Percentiles rank a stretch among this genome's conserved stretches.
Evolutionary conservation across 495 filamentous ascomycete species (phyloP).

Genomic region (Talaromyces borbonicus): DNA sequence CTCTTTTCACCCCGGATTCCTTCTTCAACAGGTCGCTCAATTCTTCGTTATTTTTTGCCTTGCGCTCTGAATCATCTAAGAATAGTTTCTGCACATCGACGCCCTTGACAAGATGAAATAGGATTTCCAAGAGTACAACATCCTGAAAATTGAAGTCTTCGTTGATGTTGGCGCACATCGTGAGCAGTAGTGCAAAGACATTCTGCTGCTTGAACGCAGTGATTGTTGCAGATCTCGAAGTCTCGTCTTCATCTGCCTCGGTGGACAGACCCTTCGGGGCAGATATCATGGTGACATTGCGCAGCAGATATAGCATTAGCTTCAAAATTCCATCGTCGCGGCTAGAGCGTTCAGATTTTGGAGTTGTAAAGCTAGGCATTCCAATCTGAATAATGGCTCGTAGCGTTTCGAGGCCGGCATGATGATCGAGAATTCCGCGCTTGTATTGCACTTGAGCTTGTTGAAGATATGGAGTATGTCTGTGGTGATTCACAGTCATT

Average conservation of each 20-base stretch:
- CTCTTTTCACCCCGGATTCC: slow-evolving; percentile 69
- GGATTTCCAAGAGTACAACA: slow-evolving; percentile 70
- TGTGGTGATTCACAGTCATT: slow-evolving; percentile 88
- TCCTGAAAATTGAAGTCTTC: slow-evolving; percentile 89
- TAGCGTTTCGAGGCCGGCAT: slow-evolving; percentile 64
- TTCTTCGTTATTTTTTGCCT: slow-evolving; percentile 59
- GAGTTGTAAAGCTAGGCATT: slow-evolving; percentile 76
- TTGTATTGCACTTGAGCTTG: slow-evolving; percentile 86
- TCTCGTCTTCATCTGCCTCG: slow-evolving; percentile 76
- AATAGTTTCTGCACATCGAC: slow-evolving; percentile 81
- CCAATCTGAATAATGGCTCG: slow-evolving; percentile 68
- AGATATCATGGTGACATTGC: slow-evolving; percentile 79
- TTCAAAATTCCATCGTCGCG: slow-evolving; percentile 93
- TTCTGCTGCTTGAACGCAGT: slow-evolving; percentile 86
- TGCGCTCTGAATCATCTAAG: slow-evolving; percentile 62
- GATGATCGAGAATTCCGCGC: slow-evolving; percentile 63
- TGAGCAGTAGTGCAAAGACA: slow-evolving; percentile 73
- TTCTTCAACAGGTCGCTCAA: slow-evolving; percentile 62
- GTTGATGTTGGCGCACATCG: slow-evolving; percentile 79
- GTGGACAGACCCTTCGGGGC: slow-evolving; percentile 48
- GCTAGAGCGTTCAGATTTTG: slow-evolving; percentile 60
- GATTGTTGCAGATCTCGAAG: slow-evolving; percentile 78
- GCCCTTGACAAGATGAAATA: slow-evolving; percentile 88
- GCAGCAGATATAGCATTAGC: slow-evolving; percentile 75
- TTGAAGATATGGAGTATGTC: slow-evolving; percentile 80